These are phyloP conservation scores for Hura crepitans DNA, from an alignment of 441 rosid species.

Conservation along the genomic window DNA sequence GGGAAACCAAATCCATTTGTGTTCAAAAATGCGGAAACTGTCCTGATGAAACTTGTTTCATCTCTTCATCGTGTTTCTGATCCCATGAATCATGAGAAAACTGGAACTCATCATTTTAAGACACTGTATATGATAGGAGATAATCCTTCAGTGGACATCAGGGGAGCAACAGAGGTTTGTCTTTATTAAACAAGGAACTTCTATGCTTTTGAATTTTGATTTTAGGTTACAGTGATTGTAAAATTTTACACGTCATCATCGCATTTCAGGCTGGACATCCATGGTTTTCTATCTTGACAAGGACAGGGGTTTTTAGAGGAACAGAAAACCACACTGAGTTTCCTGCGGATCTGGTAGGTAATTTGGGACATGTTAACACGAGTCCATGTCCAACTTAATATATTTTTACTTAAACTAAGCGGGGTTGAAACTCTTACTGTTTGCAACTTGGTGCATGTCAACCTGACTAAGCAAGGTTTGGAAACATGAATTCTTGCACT, in stretches of 20 bases:
- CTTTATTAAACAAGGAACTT: neutral
- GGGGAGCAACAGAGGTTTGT: constrained; percentile 63
- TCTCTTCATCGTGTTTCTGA: constrained; percentile 21
- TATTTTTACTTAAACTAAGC: neutral
- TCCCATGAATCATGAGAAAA: constrained; percentile 15
- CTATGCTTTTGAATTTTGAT: neutral
- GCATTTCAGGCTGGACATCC: constrained; percentile 63
- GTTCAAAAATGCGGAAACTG: constrained; percentile 59
- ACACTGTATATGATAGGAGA: constrained; percentile 81
- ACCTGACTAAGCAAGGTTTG: neutral
- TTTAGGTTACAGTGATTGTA: neutral
- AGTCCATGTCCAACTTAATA: neutral
- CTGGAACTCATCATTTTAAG: constrained; percentile 36
- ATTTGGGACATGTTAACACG: neutral
- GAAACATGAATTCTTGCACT: neutral
- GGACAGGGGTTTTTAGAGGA: constrained; percentile 83
- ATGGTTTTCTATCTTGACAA: constrained; percentile 85
- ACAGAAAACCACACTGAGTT: constrained; percentile 47
- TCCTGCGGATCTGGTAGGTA: constrained; percentile 65
- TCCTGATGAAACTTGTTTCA: constrained; percentile 42
- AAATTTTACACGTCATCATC: neutral
- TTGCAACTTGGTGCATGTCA: neutral
- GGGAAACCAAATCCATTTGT: constrained; percentile 83
- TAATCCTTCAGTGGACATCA: constrained; percentile 72
- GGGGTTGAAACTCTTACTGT: too few relatives aligned